Percentiles rank a stretch among this genome's conserved stretches.
Conservation (phyloP, 2,329 filamentous ascomycete genomes). For the Capronia americana region DNA sequence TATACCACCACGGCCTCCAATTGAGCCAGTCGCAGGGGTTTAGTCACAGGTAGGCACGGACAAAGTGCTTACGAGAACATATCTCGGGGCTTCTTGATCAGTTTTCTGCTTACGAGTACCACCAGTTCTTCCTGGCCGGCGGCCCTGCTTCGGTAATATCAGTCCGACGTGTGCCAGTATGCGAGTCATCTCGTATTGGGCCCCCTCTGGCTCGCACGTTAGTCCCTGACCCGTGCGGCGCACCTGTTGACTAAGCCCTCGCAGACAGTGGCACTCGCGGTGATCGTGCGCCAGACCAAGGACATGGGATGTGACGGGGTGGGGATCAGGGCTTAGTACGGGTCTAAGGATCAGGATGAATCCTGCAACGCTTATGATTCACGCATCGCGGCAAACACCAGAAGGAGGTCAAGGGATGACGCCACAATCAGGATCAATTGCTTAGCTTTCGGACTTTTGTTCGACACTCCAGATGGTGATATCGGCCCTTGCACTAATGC, state of each 20-base stretch:
- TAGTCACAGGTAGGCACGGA: not conserved
- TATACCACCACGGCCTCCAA: not conserved
- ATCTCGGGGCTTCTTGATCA: not conserved
- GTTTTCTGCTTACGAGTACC: not conserved
- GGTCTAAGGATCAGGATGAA: not conserved
- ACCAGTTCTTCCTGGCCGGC: not conserved
- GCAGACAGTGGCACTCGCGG: not conserved
- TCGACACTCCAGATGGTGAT: not conserved
- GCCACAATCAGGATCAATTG: slow-evolving; percentile 14
- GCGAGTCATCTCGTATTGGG: slow-evolving; percentile 12
- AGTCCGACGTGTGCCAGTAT: not conserved
- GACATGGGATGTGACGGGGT: not conserved
- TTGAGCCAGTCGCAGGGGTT: not conserved
- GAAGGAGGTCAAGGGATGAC: not conserved
- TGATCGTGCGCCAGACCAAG: not conserved
- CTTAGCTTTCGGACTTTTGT: slow-evolving; percentile 20
- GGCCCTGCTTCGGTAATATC: slow-evolving; percentile 3
- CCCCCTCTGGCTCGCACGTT: not conserved
- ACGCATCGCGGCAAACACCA: not conserved
- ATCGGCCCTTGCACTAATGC: slow-evolving; percentile 14
- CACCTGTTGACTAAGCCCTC: not conserved
- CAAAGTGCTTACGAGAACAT: not conserved
- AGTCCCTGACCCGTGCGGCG: not conserved
- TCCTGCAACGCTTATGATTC: not conserved
- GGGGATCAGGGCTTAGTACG: not conserved